Base-by-base conservation (phyloP, 2,329 filamentous ascomycete species). In the Cladophialophora yegresii region DNA sequence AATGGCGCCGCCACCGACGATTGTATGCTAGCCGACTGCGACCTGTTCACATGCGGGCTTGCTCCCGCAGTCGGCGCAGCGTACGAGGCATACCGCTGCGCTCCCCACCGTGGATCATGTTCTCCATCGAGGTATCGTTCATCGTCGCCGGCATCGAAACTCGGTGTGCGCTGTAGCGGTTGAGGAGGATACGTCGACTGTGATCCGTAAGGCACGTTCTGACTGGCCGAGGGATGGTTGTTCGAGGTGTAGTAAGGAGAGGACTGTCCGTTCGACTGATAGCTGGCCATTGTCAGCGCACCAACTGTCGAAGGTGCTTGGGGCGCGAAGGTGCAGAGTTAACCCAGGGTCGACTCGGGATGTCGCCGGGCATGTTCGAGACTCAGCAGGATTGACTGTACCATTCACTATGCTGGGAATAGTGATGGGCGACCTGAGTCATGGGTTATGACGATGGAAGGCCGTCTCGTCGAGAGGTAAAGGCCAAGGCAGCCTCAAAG, bases 141-240 rank as follows among this genome's bases (percentile, higher is more conserved):
- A 75, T 93, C 90, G 75, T 95, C 91, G 69, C 89, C 90, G 70
- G 83, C 86, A 75, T 92, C 88, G 79, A 91, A 92, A 79, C 89
- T 93, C 55, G 85, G 84, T 69, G 86, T 84, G 69, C 89, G 83
- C 65, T 78, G 78, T 67, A 80, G 75, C 51, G 77, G 72, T 64
- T 75, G 75, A 56, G 77, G 75, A 60, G 73, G 63, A 45, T 67
- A 65, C 28, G 60, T 54, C 12, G 68, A 58, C 33, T 67, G 66
- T 26, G 64, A 59, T 76, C 63, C 77, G 63, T 78, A 79, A 49
- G 77, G 68, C 72, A 76, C 66, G 68, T 82, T 79, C 61, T 73
- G 75, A 65, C 70, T 61, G 54, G 72, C 70, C 60, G 71, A 67
- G 36, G 71, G 69, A 43, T 75, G 72, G 66, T 73, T 75, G 64